Evolutionary conservation across 805 yeast species (phyloP), one percentile per base, ranked within the genome.

Genomic region (Schwanniomyces polymorphus): DNA sequence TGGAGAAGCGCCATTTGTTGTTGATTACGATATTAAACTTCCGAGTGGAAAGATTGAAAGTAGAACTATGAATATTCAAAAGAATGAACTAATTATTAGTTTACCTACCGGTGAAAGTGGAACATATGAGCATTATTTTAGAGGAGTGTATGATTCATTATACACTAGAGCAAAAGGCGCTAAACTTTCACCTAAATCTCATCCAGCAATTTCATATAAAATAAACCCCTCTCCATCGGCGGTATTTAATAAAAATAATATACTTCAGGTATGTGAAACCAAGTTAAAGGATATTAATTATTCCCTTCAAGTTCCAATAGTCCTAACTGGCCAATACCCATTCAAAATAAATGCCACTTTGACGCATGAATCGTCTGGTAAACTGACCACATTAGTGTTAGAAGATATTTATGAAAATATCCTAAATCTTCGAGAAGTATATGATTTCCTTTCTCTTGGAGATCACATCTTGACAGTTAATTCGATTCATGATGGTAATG

Each of bases 181-280:
- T 28, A 46, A 35, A 18, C 27, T 48, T 14, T 8, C 34, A 16
- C 39, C 43, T 42, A 37, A 40, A 42, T 10, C 21, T 3, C 39
- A 56, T 4, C 61, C 64, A 1, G 50, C 48, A 6, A 58, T 71
- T 9, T 45, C 57, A 10, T 74, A 73, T 45, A 65, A 67, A 1
- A 88, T 91, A 5, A 72, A 77, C 45, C 68, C 81, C 2, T 67
- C 82, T n/a, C 97, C 98, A 10, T 60, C 59, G 9, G 84, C 83
- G 0, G 59, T 59, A 27, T 84, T 87, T 58, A 68, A 65, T 16
- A 65, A 74, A 17, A 78, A 81, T 18, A 73, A 74, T 42, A 67
- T 76, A 2, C 70, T 76, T 37, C 83, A 80, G 55, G 72, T 67
- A 5, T 76, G 78, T 47, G 79, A 70, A 44, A 63, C 68, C n/a